A percentile compares a stretch with the other conserved stretches of the same genome.
These are phyloP conservation scores for Pelargonium myrrhifolium DNA, from an alignment of 441 rosid genomes.

Conservation along the genomic window DNA sequence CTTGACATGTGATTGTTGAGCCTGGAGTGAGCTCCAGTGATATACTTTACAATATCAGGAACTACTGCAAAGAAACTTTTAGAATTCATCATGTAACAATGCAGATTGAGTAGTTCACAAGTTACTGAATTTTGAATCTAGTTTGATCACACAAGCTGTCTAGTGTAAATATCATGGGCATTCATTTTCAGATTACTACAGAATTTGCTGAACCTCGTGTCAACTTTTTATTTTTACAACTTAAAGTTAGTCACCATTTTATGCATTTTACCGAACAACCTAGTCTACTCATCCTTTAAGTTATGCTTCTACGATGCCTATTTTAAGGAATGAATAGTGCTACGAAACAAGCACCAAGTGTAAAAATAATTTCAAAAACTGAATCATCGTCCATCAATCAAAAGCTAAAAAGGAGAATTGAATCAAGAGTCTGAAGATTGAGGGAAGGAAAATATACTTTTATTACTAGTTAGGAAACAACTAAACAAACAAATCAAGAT, in stretches of 20 bases:
- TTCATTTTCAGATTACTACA: too few relatives aligned
- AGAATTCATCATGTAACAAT: constrained; percentile 60
- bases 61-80: constrained; percentile 41
- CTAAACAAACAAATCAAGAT: constrained; percentile 13
- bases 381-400: neutral
- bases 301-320: too few relatives aligned
- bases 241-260: too few relatives aligned
- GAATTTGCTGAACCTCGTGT: too few relatives aligned
- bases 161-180: too few relatives aligned
- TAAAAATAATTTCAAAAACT: neutral
- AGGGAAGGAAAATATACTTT: neutral
- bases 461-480: constrained; percentile 14
- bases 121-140: neutral
- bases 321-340: too few relatives aligned
- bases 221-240: too few relatives aligned
- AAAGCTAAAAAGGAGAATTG: neutral
- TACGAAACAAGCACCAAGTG: too few relatives aligned
- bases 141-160: too few relatives aligned
- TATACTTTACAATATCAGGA: constrained; percentile 39
- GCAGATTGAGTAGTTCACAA: constrained; percentile 39
- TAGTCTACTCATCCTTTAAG: too few relatives aligned
- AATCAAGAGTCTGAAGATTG: neutral
- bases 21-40: constrained; percentile 38
- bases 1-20: constrained; percentile 57
- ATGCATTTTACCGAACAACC: too few relatives aligned